phyloP scores from a whole-genome alignment of 2,329 filamentous ascomycete genomes.

The Clonostachys sp. region DNA sequence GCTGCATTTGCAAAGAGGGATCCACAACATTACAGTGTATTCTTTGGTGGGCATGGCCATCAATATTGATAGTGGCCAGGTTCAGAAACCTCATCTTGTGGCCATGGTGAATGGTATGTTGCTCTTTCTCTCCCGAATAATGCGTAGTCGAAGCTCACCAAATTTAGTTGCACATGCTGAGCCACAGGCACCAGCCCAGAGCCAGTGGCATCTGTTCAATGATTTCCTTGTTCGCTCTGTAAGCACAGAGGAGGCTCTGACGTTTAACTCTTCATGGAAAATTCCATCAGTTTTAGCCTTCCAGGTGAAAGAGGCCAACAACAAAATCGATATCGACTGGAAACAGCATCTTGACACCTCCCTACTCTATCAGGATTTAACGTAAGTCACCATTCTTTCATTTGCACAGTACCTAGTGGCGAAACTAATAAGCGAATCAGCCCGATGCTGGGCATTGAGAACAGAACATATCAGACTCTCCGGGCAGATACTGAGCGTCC shows the following conservation, averaged over 20 bases:
- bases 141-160: conserved; percentile 14
- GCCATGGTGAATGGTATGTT: conserved; percentile 77
- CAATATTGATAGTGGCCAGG: conserved; percentile 81
- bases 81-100: conserved; percentile 86
- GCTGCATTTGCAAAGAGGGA: conserved; percentile 71
- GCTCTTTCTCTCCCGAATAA: not conserved
- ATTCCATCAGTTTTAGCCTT: conserved; percentile 83
- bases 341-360: conserved; percentile 79
- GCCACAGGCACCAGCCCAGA: conserved; percentile 50
- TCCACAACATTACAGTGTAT: conserved; percentile 81
- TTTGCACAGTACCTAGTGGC: conserved; percentile 11
- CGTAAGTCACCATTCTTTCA: conserved; percentile 26
- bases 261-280: conserved; percentile 91
- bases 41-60: conserved; percentile 86
- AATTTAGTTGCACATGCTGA: conserved; percentile 61
- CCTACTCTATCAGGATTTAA: conserved; percentile 70
- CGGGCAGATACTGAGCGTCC: conserved; percentile 59
- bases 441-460: conserved; percentile 16
- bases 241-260: conserved; percentile 75
- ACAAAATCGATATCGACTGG: conserved; percentile 82
- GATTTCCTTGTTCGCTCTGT: conserved; percentile 88
- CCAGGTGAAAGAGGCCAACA: conserved; percentile 76
- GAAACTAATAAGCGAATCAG: conserved; percentile 26
- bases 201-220: conserved; percentile 94
- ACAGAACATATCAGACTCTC: conserved; percentile 57